These are phyloP conservation scores for Hibiscus tridactylites DNA, from an alignment of 345 rosid species.

Conservation along the genomic window DNA sequence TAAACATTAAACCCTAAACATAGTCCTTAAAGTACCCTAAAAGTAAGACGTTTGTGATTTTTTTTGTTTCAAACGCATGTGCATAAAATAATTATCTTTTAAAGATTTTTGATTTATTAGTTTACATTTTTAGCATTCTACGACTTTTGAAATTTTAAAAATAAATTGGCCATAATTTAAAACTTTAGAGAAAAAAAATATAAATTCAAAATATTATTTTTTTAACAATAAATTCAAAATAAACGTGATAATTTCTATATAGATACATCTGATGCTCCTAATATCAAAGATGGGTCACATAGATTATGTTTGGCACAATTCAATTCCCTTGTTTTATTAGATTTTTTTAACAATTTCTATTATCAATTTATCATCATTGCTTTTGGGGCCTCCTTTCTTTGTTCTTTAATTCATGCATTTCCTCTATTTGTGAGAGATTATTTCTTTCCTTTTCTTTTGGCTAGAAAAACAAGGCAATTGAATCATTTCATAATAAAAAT, in stretches of 20 bases:
- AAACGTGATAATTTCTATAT: neutral
- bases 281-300: neutral
- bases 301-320: neutral
- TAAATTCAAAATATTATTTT: too few species aligned
- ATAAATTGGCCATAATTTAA: too few species aligned
- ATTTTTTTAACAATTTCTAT: neutral
- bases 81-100: too few species aligned
- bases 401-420: neutral
- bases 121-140: too few species aligned
- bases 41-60: too few species aligned
- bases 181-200: too few species aligned
- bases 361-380: neutral
- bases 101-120: too few species aligned
- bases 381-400: neutral
- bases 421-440: neutral
- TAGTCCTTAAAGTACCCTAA: too few species aligned
- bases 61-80: too few species aligned
- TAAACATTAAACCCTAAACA: too few species aligned
- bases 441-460: neutral
- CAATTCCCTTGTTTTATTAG: neutral
- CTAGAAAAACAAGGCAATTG: neutral
- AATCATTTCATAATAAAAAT: neutral
- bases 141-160: too few species aligned
- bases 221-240: neutral
- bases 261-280: neutral